Evolutionary conservation across 2,329 filamentous ascomycete genomes (phyloP).

Genomic region (Monosporascus sp.): DNA sequence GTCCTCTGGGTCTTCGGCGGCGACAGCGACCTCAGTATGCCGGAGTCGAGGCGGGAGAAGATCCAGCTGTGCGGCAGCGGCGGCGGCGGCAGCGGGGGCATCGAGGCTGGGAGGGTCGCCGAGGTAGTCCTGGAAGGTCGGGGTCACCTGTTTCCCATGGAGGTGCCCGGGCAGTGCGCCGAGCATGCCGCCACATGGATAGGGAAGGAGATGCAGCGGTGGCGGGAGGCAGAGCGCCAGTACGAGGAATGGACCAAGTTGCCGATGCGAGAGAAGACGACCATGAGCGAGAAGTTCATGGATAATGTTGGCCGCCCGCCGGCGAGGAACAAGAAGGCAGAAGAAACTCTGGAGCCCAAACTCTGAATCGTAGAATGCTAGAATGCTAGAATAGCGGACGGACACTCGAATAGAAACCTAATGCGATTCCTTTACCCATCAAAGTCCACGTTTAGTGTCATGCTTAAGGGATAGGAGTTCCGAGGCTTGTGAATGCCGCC

Average conservation of each 20-base stretch:
- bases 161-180: slow-evolving; percentile 64
- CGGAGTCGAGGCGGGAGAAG: slow-evolving; percentile 50
- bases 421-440: too few species aligned
- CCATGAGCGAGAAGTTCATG: slow-evolving; percentile 49
- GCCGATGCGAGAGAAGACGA: slow-evolving; percentile 48
- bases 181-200: slow-evolving; percentile 53
- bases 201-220: slow-evolving; percentile 48
- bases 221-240: slow-evolving; percentile 50
- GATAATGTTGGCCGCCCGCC: slow-evolving; percentile 40
- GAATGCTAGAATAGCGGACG: neutral
- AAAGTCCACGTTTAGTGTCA: too few species aligned
- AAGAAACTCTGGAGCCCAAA: slow-evolving; percentile 9
- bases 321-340: slow-evolving; percentile 6
- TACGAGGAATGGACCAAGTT: slow-evolving; percentile 52
- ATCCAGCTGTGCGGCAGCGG: slow-evolving; percentile 59
- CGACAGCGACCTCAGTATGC: slow-evolving; percentile 49
- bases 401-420: too few species aligned
- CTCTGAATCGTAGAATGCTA: slow-evolving; percentile 6
- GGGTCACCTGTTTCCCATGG: slow-evolving; percentile 83
- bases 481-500: too few species aligned
- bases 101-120: slow-evolving; percentile 59
- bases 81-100: slow-evolving; percentile 62
- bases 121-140: slow-evolving; percentile 57
- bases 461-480: too few species aligned
- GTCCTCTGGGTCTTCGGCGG: slow-evolving; percentile 67